Percentiles rank a stretch among this genome's conserved stretches.
Conservation (phyloP, 352 stramenopile genomes). For the Thraustochytrium sp. region DNA sequence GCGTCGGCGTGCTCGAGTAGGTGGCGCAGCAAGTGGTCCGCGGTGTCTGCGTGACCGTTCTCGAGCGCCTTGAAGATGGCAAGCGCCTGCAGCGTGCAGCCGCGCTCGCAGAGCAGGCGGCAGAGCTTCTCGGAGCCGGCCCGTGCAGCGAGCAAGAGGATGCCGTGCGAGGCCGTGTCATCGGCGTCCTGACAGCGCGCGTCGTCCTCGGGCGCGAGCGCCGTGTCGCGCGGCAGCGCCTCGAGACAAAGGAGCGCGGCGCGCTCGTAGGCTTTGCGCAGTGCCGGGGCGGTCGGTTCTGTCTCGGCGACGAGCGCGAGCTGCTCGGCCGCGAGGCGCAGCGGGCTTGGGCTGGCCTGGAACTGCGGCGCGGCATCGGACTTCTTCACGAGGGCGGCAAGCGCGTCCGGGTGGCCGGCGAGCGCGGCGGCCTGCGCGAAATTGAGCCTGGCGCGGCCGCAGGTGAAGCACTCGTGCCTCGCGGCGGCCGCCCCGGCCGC, state of each 20-base stretch:
- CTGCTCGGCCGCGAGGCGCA: background rate
- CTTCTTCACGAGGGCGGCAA: background rate
- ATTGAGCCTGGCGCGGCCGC: background rate
- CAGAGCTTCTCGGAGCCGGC: background rate
- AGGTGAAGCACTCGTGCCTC: background rate
- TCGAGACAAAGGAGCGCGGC: background rate
- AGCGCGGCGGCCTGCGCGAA: conserved; percentile 4
- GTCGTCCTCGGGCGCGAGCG: background rate
- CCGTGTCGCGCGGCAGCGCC: background rate
- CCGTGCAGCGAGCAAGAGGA: background rate
- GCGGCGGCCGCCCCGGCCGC: no score
- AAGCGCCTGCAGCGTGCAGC: background rate
- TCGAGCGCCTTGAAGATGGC: background rate
- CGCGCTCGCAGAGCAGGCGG: background rate
- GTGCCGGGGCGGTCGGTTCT: background rate
- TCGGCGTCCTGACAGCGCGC: background rate
- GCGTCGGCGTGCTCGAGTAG: background rate
- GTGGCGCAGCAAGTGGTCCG: background rate
- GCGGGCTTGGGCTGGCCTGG: background rate
- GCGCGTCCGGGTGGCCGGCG: background rate
- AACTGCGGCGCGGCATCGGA: background rate
- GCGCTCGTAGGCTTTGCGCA: background rate
- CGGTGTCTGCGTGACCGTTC: background rate
- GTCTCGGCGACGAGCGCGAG: background rate
- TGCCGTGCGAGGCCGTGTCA: background rate